Evolutionary conservation across 2,329 filamentous ascomycete genomes (phyloP).

Genomic region (Penicillium expansum): DNA sequence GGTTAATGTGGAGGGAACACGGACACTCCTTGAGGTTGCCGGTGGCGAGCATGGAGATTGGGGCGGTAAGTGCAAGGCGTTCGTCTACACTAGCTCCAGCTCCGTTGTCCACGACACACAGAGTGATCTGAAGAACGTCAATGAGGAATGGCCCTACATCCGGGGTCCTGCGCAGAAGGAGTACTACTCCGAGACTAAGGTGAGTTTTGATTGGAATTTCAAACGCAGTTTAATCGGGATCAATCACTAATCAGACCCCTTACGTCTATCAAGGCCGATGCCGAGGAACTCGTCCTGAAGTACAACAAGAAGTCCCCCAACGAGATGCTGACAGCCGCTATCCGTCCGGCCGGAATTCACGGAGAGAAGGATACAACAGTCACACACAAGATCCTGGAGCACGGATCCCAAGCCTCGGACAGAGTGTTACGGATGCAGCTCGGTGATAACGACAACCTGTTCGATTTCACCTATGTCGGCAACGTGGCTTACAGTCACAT

Average conservation of each 20-base stretch:
- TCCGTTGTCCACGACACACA: slow-evolving; percentile 82
- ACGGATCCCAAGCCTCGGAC: slow-evolving; percentile 57
- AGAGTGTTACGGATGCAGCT: slow-evolving; percentile 75
- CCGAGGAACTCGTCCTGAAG: slow-evolving; percentile 75
- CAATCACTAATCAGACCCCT: not conserved
- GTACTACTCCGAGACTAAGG: slow-evolving; percentile 91
- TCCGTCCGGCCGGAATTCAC: slow-evolving; percentile 86
- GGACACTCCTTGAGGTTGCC: slow-evolving; percentile 64
- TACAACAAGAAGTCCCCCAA: slow-evolving; percentile 63
- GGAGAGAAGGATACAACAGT: slow-evolving; percentile 82
- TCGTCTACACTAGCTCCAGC: slow-evolving; percentile 89
- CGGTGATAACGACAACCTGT: slow-evolving; percentile 68
- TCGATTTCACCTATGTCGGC: slow-evolving; percentile 68
- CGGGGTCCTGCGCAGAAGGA: slow-evolving; percentile 68
- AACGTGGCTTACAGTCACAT: slow-evolving; percentile 78
- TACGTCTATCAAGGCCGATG: slow-evolving; percentile 57
- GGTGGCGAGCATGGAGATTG: slow-evolving; percentile 64
- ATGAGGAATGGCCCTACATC: slow-evolving; percentile 77
- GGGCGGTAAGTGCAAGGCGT: slow-evolving; percentile 63
- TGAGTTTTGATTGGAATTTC: slow-evolving; percentile 35
- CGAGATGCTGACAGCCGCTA: slow-evolving; percentile 69
- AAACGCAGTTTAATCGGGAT: not conserved
- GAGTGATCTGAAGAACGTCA: slow-evolving; percentile 75
- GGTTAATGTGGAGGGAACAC: slow-evolving; percentile 87
- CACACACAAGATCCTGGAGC: slow-evolving; percentile 69